These are phyloP conservation scores for Pseudogymnoascus sp. DNA, from an alignment of 2,329 filamentous ascomycete genomes.

Conservation along the genomic window DNA sequence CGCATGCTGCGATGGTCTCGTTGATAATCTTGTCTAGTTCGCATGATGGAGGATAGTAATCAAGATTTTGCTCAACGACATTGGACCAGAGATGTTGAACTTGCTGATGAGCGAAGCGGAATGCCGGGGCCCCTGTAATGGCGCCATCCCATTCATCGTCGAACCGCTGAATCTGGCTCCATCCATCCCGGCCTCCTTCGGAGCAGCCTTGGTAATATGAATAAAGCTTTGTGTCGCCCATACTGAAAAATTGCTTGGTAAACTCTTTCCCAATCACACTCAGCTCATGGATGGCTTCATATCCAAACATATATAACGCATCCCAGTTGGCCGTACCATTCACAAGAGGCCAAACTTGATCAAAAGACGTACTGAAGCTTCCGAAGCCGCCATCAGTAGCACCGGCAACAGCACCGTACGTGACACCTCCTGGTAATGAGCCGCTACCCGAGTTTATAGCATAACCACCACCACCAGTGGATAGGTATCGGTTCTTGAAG, in stretches of 20 bases:
- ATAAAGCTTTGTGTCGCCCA: conserved; percentile 27
- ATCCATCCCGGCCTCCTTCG: conserved; percentile 43
- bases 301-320: conserved; percentile 33
- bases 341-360: conserved; percentile 31
- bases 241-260: conserved; percentile 35
- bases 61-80: conserved; percentile 33
- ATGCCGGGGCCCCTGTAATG: conserved; percentile 39
- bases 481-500: conserved; percentile 40
- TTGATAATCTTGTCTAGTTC: conserved; percentile 46
- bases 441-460: conserved; percentile 34
- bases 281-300: conserved; percentile 32
- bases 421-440: conserved; percentile 34
- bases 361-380: conserved; percentile 35
- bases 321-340: conserved; percentile 35
- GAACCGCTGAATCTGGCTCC: conserved; percentile 37
- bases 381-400: conserved; percentile 45
- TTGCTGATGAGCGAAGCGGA: conserved; percentile 40
- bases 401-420: conserved; percentile 41
- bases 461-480: conserved; percentile 40
- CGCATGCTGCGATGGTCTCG: conserved; percentile 46
- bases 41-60: conserved; percentile 37
- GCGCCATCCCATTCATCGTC: conserved; percentile 38
- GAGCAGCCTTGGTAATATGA: conserved; percentile 48
- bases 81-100: conserved; percentile 34
- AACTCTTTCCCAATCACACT: conserved; percentile 37